Base-by-base conservation (phyloP, 2,329 filamentous ascomycete genomes). In the Paecilomyces formosus region DNA sequence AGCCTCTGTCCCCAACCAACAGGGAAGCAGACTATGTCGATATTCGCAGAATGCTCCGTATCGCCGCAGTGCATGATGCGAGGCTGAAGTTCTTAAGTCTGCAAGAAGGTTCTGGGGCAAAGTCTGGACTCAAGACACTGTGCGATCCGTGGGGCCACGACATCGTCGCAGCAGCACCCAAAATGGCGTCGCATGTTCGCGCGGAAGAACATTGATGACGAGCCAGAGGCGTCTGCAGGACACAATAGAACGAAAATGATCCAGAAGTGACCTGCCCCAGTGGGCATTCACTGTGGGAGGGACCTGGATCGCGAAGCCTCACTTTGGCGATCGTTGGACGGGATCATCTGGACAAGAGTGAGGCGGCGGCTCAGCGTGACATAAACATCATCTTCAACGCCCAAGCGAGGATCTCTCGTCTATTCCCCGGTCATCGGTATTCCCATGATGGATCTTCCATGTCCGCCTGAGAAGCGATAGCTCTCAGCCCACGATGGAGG, bases 101-200 rank as follows among this genome's bases (percentile, higher is more conserved):
- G 54, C 53, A 31, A 58, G 52, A 35, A 60, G 21, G 50, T 26
- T 52, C 22, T 24, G 15, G 50, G 22, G 50, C 22, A 52, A 24
- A 52, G 22, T 52, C 50, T 24, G 26, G 50, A 52, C 50, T 52
- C 50, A 15, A 52, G 52, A 56, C 53, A 57, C 59, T 53, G 55
- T 54, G 54, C 56, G 55, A 60, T 63, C 60, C 70, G 54, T 72
- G 69, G 70, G 68, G 69, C 70, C 70, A 72, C 69, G 69, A 70
- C 68, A 72, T 65, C 66, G 64, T 61, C 62, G 63, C 64, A 64
- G 63, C 60, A 61, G 65, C 60, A 45, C 39, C 65, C 64, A 64
- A 65, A 62, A 61, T 65, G 60, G 61, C 60, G 58, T 62, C 61
- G 63, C 68, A 65, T 66, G 54, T 58, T 58, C 57, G 57, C 56